Conservation (phyloP, 139 green algal genomes). For the Nannochloris sp. region DNA sequence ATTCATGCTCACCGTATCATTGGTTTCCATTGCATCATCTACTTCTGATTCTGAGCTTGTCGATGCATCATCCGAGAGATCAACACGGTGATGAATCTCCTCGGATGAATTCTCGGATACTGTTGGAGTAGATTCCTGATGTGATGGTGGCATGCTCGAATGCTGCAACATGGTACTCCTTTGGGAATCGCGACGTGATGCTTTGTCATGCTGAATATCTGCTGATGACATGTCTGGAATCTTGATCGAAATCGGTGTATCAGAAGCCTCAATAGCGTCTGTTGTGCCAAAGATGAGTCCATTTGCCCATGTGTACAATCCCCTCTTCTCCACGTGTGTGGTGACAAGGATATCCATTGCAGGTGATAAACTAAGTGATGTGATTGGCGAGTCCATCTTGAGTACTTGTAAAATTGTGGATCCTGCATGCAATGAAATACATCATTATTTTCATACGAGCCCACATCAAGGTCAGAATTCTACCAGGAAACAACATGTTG, state of each 20-base stretch:
- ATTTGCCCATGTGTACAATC: constrained; percentile 96
- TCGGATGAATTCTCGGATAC: too few relatives aligned
- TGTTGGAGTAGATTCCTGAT: too few relatives aligned
- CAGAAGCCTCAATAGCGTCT: constrained; percentile 22
- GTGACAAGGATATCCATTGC: constrained; percentile 88
- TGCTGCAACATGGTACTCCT: too few relatives aligned
- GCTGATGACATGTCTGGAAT: constrained; percentile 22
- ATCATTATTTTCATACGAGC: background rate
- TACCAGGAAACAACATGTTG: constrained; percentile 2
- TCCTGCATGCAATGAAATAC: constrained; percentile 13
- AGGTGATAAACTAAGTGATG: constrained; percentile 60
- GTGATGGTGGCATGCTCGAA: too few relatives aligned
- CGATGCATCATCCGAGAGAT: too few relatives aligned
- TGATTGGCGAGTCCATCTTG: constrained; percentile 63
- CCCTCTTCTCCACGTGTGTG: constrained; percentile 63
- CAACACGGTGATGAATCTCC: too few relatives aligned
- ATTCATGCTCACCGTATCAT: background rate
- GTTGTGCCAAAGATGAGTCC: constrained; percentile 55
- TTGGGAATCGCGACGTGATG: too few relatives aligned
- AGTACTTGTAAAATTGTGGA: constrained; percentile 53
- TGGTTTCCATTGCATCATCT: background rate
- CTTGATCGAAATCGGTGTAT: constrained; percentile 29
- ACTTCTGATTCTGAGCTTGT: background rate
- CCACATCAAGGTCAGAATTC: background rate
- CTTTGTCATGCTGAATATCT: background rate